Base-by-base conservation (phyloP, 306 rosid species). In the Gillenia trifoliata region DNA sequence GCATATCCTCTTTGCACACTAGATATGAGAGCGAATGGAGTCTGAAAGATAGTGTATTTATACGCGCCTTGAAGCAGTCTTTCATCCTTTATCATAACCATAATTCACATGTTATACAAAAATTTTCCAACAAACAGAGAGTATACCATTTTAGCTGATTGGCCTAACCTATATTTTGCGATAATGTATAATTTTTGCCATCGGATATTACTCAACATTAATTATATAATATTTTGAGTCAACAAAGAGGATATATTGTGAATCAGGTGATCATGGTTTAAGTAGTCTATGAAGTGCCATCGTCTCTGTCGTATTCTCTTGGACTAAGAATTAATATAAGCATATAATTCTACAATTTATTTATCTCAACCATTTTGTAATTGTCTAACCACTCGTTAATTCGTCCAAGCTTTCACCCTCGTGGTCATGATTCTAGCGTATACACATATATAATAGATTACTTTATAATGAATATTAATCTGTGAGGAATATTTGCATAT, bases 241-340 rank as follows among this genome's bases (percentile, higher is more conserved):
- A 70, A 70, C 49, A 54, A n/a, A 3, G 8, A 8, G 2, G 33
- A 31, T 29, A 31, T 19, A 64, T 33, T 64, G 68, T 64, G 68
- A 33, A 33, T 64, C 68, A n/a, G 68, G 68, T 64, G 47, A 33
- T 20, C 16, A 33, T 64, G 47, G 28, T n/a, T 66, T 36, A 38
- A n/a, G 52, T 64, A 9, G 0, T 67, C 16, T 57, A 29, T 64
- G 1, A 43, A 79, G 52, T 34, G 52, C 20, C 38, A 34, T 66
- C 23, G 31, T 12, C 26, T 15, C 12, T 66, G 86, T 71, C 86
- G 31, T 55, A 66, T 65, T 75, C 83, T 79, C 65, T 79, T 83
- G 86, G 81, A 75, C 70, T 23, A 50, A 74, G 78, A 80, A 83
- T 78, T 66, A 71, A 23, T 64, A 83, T 75, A 72, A 67, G 25